Conservation (phyloP, 371 early-diverging fungal species). For the Dentiscutata heterogama region DNA sequence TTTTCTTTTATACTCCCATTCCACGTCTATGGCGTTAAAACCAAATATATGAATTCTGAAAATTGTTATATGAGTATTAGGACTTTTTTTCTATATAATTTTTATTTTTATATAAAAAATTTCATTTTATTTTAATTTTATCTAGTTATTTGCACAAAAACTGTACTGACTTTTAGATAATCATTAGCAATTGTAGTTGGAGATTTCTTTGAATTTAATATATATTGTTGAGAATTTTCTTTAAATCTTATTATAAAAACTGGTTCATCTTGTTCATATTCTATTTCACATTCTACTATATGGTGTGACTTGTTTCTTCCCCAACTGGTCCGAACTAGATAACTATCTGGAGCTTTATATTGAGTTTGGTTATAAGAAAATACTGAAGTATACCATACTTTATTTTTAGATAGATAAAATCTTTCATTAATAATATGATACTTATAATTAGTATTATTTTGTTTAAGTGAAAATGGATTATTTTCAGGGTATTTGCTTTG, state of each 20-base stretch:
- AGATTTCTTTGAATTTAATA: neutral
- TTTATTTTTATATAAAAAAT: neutral
- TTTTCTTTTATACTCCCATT: neutral
- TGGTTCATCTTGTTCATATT: constrained; percentile 6
- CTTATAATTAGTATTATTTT: constrained; percentile 8
- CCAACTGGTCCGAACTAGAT: constrained; percentile 25
- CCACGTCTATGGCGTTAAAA: neutral
- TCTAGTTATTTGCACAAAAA: no score
- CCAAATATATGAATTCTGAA: neutral
- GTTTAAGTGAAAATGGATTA: neutral
- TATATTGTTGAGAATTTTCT: neutral
- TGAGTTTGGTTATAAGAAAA: neutral
- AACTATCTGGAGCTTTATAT: constrained; percentile 13
- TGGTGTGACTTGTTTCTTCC: neutral
- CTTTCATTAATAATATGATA: neutral
- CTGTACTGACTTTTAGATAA: neutral
- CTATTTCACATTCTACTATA: constrained; percentile 18
- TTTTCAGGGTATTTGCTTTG: constrained; percentile 7
- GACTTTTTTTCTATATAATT: neutral
- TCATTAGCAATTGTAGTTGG: neutral
- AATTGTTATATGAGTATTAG: neutral
- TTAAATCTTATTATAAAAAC: constrained; percentile 16
- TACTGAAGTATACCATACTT: neutral
- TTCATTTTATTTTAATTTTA: no score
- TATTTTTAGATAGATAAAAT: constrained; percentile 11